phyloP scores from a whole-genome alignment of 495 filamentous ascomycete species.

The Penicillium coffeae region DNA sequence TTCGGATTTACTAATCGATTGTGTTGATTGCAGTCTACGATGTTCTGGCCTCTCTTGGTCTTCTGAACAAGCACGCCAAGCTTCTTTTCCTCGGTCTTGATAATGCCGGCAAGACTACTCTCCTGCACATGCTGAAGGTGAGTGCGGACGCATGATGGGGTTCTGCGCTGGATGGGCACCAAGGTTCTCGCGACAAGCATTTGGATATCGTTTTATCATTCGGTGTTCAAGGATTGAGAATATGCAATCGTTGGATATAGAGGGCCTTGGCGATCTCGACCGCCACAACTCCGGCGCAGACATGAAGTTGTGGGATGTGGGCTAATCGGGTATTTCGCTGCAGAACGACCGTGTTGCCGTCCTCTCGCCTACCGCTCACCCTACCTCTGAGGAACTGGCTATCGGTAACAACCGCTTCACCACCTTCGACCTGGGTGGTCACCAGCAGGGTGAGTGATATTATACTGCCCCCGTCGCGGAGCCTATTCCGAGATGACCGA shows the following conservation, averaged over 20 bases:
- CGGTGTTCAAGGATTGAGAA: too few species aligned
- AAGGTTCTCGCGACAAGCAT: not conserved
- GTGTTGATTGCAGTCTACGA: slow-evolving; percentile 71
- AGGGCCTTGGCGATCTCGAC: too few species aligned
- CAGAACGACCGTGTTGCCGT: slow-evolving; percentile 94
- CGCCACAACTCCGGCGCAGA: too few species aligned
- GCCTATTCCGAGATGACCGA: not conserved
- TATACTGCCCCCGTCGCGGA: not conserved
- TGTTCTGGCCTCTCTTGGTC: slow-evolving; percentile 81
- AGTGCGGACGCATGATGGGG: slow-evolving; percentile 17
- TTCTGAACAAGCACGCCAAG: slow-evolving; percentile 96
- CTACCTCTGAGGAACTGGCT: slow-evolving; percentile 91
- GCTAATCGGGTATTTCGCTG: not conserved
- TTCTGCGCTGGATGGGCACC: not conserved
- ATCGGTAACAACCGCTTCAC: slow-evolving; percentile 97
- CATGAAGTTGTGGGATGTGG: not conserved
- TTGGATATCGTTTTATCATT: not conserved
- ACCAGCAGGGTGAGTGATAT: slow-evolving; percentile 76
- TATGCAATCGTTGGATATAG: too few species aligned
- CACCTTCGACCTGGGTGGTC: slow-evolving; percentile 94
- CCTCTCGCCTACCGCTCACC: slow-evolving; percentile 83
- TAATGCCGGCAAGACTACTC: slow-evolving; percentile 96
- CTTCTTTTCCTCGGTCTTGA: slow-evolving; percentile 91
- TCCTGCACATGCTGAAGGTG: slow-evolving; percentile 91
- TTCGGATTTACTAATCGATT: slow-evolving; percentile 10